Conservation (phyloP, 176 grass and related monocot genomes). For the Oryza brachyantha region DNA sequence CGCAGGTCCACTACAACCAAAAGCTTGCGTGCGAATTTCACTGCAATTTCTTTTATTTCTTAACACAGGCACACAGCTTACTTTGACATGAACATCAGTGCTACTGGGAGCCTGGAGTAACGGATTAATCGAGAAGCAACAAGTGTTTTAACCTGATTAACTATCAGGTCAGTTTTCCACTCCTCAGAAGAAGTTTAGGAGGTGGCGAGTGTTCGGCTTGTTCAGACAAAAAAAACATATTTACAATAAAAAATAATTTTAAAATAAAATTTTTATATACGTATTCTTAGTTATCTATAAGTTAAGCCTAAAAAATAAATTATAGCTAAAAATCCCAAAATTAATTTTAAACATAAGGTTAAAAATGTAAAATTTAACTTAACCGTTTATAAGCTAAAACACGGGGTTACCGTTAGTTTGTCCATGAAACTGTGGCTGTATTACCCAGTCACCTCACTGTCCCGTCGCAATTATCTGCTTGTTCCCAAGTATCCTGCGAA, state of each 20-base stretch:
- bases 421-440: neutral
- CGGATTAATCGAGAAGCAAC: neutral
- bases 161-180: neutral
- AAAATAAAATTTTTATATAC: too few species aligned
- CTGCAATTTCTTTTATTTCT: neutral
- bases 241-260: too few species aligned
- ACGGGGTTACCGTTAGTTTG: neutral
- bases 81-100: neutral
- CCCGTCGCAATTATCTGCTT: neutral
- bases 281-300: too few species aligned
- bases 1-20: neutral
- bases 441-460: neutral
- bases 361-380: too few species aligned
- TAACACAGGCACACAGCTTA: neutral
- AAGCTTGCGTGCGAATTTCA: neutral
- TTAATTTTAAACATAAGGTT: too few species aligned
- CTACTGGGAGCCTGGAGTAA: neutral
- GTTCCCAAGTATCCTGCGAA: neutral
- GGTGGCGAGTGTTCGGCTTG: too few species aligned
- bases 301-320: too few species aligned
- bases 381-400: too few species aligned
- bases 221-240: too few species aligned
- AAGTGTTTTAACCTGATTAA: conserved; percentile 12
- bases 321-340: too few species aligned
- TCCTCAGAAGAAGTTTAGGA: neutral